These are phyloP conservation scores for Cercospora sp. DNA, from an alignment of 2,329 filamentous ascomycete genomes.

Conservation along the genomic window DNA sequence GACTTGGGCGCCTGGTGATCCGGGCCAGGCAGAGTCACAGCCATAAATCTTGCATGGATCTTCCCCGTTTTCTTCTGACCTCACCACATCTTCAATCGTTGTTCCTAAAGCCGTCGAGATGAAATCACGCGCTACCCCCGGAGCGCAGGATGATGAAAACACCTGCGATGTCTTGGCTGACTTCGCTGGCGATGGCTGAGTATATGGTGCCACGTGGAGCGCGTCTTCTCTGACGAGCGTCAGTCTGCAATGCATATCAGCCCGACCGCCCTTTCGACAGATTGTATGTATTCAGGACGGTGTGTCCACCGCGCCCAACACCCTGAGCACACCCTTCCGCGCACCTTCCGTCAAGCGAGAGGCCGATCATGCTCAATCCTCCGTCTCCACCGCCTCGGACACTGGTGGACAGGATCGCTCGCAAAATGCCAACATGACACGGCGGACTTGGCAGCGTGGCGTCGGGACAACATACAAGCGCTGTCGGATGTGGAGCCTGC, in stretches of 20 bases:
- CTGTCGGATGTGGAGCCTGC: not conserved
- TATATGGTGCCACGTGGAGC: not conserved
- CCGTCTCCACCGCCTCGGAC: not conserved
- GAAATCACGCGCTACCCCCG: too few relatives aligned
- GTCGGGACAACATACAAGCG: not conserved
- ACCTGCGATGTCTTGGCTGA: not conserved
- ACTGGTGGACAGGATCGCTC: not conserved
- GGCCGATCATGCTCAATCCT: not conserved
- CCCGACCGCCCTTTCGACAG: not conserved
- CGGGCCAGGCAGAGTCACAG: not conserved
- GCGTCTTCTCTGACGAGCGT: not conserved
- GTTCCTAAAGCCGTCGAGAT: too few relatives aligned
- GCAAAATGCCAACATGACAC: not conserved
- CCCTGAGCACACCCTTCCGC: not conserved
- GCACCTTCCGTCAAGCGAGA: not conserved
- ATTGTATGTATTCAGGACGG: not conserved
- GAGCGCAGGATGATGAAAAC: not conserved
- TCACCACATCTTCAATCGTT: not conserved
- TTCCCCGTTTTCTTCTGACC: not conserved
- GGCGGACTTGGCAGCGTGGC: not conserved
- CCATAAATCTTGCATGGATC: not conserved
- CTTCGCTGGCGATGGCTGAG: not conserved
- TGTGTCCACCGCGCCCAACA: not conserved
- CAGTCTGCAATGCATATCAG: not conserved
- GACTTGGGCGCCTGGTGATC: not conserved